These are phyloP conservation scores for Phalaenopsis hybrid DNA, from an alignment of 116 monocot genomes.

Conservation along the genomic window DNA sequence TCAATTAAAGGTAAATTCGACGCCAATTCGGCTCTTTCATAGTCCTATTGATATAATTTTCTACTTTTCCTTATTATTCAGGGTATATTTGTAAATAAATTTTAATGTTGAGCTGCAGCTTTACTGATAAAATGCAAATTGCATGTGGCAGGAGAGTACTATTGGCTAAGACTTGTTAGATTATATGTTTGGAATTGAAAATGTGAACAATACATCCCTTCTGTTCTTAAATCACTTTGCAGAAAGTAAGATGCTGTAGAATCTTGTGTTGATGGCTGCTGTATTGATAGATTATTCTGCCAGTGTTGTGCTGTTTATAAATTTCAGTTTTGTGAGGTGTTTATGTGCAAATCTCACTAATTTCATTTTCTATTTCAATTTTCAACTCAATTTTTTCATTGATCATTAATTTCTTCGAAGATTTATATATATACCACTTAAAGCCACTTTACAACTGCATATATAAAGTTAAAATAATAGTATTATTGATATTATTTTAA, in stretches of 20 bases:
- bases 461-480: no score
- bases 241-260: not conserved
- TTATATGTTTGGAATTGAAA: not conserved
- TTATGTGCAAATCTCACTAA: not conserved
- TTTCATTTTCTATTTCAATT: no score
- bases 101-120: not conserved
- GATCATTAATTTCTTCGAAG: no score
- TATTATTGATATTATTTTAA: no score
- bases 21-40: no score
- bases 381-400: no score
- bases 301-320: not conserved
- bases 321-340: conserved; percentile 4
- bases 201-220: conserved; percentile 5
- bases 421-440: no score
- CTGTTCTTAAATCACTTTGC: not conserved
- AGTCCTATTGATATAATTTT: no score
- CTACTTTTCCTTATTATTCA: no score
- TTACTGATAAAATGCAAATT: not conserved
- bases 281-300: conserved; percentile 5
- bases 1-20: no score
- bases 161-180: conserved; percentile 37
- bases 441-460: no score
- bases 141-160: conserved; percentile 37
- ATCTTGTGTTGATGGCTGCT: conserved; percentile 2
- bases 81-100: no score